phyloP scores from a whole-genome alignment of 495 filamentous ascomycete genomes.

The Aspergillus bridgeri region DNA sequence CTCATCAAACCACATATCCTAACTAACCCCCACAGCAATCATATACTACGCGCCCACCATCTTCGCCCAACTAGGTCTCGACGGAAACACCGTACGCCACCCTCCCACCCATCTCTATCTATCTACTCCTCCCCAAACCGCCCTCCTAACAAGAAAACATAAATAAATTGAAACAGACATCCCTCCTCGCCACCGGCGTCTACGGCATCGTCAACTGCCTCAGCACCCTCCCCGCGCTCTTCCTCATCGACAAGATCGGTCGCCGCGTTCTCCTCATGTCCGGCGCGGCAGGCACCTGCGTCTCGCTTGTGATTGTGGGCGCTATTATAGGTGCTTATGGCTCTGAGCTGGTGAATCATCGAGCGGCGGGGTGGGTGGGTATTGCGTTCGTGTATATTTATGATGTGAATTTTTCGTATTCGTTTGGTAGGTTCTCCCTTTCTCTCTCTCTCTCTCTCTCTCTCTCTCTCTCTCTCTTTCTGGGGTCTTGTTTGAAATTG shows the following conservation, averaged over 20 bases:
- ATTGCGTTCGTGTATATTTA: slow-evolving; percentile 82
- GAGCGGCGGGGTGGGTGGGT: slow-evolving; percentile 70
- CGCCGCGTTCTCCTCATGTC: slow-evolving; percentile 51
- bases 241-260: slow-evolving; percentile 74
- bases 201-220: slow-evolving; percentile 76
- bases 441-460: background rate
- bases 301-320: slow-evolving; percentile 72
- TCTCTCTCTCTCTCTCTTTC: no score
- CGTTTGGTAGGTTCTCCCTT: slow-evolving; percentile 28
- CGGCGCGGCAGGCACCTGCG: slow-evolving; percentile 51
- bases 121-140: background rate
- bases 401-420: slow-evolving; percentile 72
- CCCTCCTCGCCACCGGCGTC: slow-evolving; percentile 74
- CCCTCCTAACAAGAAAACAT: background rate
- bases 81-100: slow-evolving; percentile 42
- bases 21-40: slow-evolving; percentile 55
- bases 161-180: slow-evolving; percentile 42
- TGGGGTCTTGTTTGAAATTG: no score
- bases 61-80: slow-evolving; percentile 66
- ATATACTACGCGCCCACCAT: slow-evolving; percentile 74
- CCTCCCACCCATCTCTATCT: no score
- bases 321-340: slow-evolving; percentile 65
- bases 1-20: background rate
- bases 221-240: slow-evolving; percentile 70
- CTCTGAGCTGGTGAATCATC: slow-evolving; percentile 53